These are phyloP conservation scores for Pseudocercospora eumusae DNA, from an alignment of 2,329 filamentous ascomycete genomes.

Conservation along the genomic window DNA sequence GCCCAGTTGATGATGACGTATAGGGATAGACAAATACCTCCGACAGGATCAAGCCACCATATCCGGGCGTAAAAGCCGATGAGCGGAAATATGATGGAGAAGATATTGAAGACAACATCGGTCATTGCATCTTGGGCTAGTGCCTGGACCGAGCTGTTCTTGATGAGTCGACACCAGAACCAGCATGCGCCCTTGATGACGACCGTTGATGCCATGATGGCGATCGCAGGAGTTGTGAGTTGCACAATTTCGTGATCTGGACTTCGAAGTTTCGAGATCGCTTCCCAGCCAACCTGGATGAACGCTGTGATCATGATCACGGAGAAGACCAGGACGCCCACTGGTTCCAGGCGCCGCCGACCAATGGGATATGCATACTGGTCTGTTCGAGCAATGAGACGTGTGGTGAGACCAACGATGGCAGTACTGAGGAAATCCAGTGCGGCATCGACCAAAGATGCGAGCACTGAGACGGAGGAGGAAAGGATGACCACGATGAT, in stretches of 20 bases:
- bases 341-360: conserved; percentile 71
- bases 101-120: conserved; percentile 87
- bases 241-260: conserved; percentile 69
- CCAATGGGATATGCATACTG: conserved; percentile 78
- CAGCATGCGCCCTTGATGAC: conserved; percentile 80
- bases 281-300: conserved; percentile 73
- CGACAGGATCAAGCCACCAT: conserved; percentile 83
- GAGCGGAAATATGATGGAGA: conserved; percentile 86
- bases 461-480: conserved; percentile 77
- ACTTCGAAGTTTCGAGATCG: conserved; percentile 62
- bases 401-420: conserved; percentile 77
- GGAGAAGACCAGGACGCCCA: conserved; percentile 79
- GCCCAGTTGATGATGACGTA: conserved; percentile 82
- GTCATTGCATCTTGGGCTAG: conserved; percentile 68
- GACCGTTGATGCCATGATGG: conserved; percentile 79
- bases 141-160: conserved; percentile 82
- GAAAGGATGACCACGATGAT: conserved; percentile 75
- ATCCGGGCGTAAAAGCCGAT: conserved; percentile 72
- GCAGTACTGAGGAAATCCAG: conserved; percentile 79
- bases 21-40: conserved; percentile 73
- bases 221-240: conserved; percentile 69
- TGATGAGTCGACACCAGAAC: conserved; percentile 84
- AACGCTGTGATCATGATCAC: conserved; percentile 87
- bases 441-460: conserved; percentile 75
- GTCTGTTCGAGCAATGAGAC: conserved; percentile 71